Conservation (phyloP, 2,329 filamentous ascomycete genomes). For the Ambrosiella cleistominuta region DNA sequence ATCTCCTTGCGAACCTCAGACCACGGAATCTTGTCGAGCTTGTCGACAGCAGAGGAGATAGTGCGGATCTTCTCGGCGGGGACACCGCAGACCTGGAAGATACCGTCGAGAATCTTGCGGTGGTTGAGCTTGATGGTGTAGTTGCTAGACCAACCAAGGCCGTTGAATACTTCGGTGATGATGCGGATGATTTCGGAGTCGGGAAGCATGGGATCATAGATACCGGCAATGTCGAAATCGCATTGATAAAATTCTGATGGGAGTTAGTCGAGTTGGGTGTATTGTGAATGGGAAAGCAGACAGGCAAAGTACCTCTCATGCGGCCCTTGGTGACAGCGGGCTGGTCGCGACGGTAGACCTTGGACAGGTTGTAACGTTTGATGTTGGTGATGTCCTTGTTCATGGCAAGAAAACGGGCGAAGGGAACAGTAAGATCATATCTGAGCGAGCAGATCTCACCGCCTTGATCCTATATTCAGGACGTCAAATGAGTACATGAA, state of each 20-base stretch:
- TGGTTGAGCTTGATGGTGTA: conserved; percentile 84
- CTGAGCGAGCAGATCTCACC: conserved; percentile 59
- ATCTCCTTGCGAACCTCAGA: conserved; percentile 77
- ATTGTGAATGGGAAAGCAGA: background rate
- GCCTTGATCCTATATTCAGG: conserved; percentile 57
- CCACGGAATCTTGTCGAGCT: conserved; percentile 69
- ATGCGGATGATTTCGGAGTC: conserved; percentile 81
- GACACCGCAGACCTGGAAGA: conserved; percentile 83
- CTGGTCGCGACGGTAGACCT: conserved; percentile 43
- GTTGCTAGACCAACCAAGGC: conserved; percentile 29
- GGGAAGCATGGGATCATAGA: conserved; percentile 71
- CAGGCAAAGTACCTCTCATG: conserved; percentile 38
- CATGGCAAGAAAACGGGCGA: conserved; percentile 86
- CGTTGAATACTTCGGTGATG: conserved; percentile 30
- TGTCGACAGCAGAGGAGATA: conserved; percentile 87
- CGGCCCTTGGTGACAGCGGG: conserved; percentile 68
- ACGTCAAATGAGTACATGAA: background rate
- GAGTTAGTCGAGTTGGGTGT: background rate
- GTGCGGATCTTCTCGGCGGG: conserved; percentile 71
- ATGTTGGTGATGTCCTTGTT: conserved; percentile 66
- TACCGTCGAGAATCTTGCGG: conserved; percentile 79
- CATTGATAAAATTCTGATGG: conserved; percentile 79
- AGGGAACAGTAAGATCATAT: conserved; percentile 78
- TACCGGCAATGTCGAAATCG: conserved; percentile 86
- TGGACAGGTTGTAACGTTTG: conserved; percentile 90